Conservation (phyloP, 1,284 basidiomycete genomes). For the Singerocomus rubriflavus region DNA sequence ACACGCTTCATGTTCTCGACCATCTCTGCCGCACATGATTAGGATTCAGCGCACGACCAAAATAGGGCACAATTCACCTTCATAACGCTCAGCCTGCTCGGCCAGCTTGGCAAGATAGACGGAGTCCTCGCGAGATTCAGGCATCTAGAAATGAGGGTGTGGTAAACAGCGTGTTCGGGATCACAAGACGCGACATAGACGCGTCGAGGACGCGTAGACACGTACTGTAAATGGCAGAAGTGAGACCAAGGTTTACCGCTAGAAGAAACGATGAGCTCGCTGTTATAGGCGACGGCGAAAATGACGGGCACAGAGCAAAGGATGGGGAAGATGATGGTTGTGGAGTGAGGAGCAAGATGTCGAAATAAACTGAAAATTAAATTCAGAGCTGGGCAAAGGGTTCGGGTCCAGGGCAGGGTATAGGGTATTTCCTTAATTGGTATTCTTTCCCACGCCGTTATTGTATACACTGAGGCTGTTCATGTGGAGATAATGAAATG, state of each 20-base stretch:
- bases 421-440: slow-evolving; percentile 30
- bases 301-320: slow-evolving; percentile 33
- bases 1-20: slow-evolving; percentile 99
- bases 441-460: slow-evolving; percentile 26
- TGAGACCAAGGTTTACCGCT: slow-evolving; percentile 17
- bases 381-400: slow-evolving; percentile 50
- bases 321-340: slow-evolving; percentile 45
- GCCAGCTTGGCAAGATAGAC: slow-evolving; percentile 99
- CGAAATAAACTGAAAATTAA: slow-evolving; percentile 49
- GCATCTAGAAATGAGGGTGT: slow-evolving; percentile 51
- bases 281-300: slow-evolving; percentile 30
- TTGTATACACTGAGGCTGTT: slow-evolving; percentile 1
- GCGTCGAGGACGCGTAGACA: slow-evolving; percentile 33
- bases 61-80: slow-evolving; percentile 58
- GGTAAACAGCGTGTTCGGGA: slow-evolving; percentile 22
- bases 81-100: slow-evolving; percentile 98
- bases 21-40: slow-evolving; percentile 68
- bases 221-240: slow-evolving; percentile 34
- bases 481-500: slow-evolving; percentile 10
- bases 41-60: slow-evolving; percentile 13
- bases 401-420: slow-evolving; percentile 39
- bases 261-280: slow-evolving; percentile 31
- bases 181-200: slow-evolving; percentile 24
- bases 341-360: slow-evolving; percentile 40
- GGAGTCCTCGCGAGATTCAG: slow-evolving; percentile 90